Evolutionary conservation across 345 rosid genomes (phyloP), one percentile per base, ranked within the genome.

Genomic region (Eucalyptus erythrocorys): DNA sequence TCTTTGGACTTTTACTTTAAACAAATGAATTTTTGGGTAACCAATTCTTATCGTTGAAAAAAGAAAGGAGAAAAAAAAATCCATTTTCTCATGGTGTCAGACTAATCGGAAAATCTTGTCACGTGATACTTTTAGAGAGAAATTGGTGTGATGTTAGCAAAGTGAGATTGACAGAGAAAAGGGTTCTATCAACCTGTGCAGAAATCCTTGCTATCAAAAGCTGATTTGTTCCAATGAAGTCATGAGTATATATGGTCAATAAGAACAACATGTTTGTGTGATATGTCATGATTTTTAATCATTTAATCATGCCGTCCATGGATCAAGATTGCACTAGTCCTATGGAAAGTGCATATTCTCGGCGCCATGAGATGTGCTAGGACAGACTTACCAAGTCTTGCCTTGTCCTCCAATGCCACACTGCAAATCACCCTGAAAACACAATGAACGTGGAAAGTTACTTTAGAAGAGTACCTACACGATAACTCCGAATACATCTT

Each of bases 351-450:
- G 47, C 84, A 21, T 76, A 40, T 40, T 76, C 84, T 76, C 30
- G 16, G 47, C 43, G 84, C 24, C 13, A 22, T 71, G 81, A 76
- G 84, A 76, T 21, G 30, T 7, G 8, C 84, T 13, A 13, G 47
- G 47, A 76, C 22, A 32, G 48, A 90, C 92, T 87, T 49, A 93
- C 94, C 91, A 81, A n/a, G 32, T 85, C 32, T 64, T 37, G n/a
- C 82, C 32, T 45, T 87, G 61, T 86, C 22, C 76, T 87, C 86
- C 82, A 79, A 76, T 57, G 82, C 68, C 49, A 90, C 86, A 64
- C 91, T 88, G 84, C 85, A 80, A 86, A 87, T 61, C 85, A 34
- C 15, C 61, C 80, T 32, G 50, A 17, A 16, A 85, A 45, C 71
- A 48, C 19, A 21, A 82, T 48, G 24, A 48, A 51, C 27, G 3